Percentiles rank a stretch among this genome's conserved stretches.
Evolutionary conservation across 2,329 filamentous ascomycete species (phyloP).

Genomic region (Trichocomaceae sp.): DNA sequence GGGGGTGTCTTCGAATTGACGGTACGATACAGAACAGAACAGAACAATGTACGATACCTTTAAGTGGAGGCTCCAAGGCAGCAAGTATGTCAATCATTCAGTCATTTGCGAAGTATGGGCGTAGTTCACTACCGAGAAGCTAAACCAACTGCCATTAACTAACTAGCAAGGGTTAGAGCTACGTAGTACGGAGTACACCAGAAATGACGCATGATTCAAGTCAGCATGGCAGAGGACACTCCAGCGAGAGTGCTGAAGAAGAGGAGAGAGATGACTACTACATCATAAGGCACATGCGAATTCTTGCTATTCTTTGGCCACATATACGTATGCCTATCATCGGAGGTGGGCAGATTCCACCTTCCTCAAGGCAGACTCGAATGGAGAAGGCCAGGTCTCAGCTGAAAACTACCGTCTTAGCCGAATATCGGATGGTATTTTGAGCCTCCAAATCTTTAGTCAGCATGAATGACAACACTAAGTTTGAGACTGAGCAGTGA

Average conservation of each 20-base stretch:
- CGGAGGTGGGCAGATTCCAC: neutral
- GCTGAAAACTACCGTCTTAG: constrained; percentile 6
- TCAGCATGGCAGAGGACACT: neutral
- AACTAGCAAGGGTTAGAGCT: neutral
- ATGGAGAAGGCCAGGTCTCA: constrained; percentile 1
- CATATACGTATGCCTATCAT: neutral
- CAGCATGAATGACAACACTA: neutral
- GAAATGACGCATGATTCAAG: neutral
- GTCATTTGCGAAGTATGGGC: too few relatives aligned
- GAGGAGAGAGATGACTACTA: too few relatives aligned
- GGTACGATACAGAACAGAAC: too few relatives aligned
- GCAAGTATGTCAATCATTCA: neutral
- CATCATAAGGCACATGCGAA: too few relatives aligned
- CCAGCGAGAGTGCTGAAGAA: neutral
- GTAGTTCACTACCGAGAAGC: neutral
- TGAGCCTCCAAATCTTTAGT: neutral
- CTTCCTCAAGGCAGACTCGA: neutral
- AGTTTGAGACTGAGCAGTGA: too few relatives aligned
- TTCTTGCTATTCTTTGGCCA: too few relatives aligned
- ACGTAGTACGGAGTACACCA: neutral
- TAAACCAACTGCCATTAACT: too few relatives aligned
- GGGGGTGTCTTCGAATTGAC: too few relatives aligned
- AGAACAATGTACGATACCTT: neutral
- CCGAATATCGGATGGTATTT: neutral
- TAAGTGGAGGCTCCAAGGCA: neutral